phyloP scores from a whole-genome alignment of 129 eudicot genomes.

The Scalesia atractyloides region DNA sequence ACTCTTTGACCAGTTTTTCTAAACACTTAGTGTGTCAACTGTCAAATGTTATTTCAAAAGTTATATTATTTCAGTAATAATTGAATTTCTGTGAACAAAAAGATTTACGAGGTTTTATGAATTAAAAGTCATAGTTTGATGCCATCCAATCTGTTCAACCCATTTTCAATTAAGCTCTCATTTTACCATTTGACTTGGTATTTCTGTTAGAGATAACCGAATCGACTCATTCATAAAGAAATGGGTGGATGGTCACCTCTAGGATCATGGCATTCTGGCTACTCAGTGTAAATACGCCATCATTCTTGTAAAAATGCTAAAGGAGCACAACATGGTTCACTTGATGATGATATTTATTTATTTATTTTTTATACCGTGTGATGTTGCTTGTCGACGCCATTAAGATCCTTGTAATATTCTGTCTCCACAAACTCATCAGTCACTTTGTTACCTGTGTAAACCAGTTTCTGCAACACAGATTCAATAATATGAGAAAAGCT shows the following conservation, averaged over 20 bases:
- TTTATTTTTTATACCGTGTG: constrained; percentile 57
- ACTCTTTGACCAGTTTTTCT: neutral
- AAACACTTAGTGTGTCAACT: neutral
- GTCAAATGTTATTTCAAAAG: neutral
- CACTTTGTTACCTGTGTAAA: constrained; percentile 44
- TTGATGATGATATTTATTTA: neutral
- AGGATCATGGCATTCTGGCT: neutral
- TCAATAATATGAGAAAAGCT: neutral
- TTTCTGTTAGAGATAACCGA: no score
- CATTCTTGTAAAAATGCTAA: neutral
- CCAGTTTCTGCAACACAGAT: constrained; percentile 60
- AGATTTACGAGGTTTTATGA: neutral
- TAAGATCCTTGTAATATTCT: constrained; percentile 87
- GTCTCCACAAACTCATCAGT: constrained; percentile 86
- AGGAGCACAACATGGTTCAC: neutral
- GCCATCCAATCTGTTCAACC: neutral
- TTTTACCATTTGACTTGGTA: neutral
- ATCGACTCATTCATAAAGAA: neutral
- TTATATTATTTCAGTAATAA: neutral
- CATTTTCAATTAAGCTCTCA: neutral
- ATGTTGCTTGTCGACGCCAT: constrained; percentile 76
- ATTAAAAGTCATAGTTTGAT: neutral
- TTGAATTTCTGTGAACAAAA: neutral
- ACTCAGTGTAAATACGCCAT: neutral
- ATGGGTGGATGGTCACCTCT: neutral